Evolutionary conservation across 768 basidiomycete species (phyloP).

Genomic region (Phlegmacium glaucopus): DNA sequence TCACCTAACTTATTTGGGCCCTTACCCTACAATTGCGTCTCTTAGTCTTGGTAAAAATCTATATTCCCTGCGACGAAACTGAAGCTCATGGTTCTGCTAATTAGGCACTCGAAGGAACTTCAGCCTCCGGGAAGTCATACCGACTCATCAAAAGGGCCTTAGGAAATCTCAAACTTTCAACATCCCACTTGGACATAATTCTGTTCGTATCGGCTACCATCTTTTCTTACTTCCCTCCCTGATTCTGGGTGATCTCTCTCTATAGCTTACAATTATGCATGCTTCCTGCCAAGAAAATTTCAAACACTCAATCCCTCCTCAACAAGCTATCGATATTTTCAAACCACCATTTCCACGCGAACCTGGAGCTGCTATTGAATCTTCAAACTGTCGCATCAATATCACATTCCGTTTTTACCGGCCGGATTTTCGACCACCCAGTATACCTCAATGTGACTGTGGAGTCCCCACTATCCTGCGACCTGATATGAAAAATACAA

Average conservation of each 20-base stretch:
- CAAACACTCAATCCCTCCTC: slow-evolving; percentile 78
- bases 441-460: slow-evolving; percentile 72
- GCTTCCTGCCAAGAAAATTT: slow-evolving; percentile 79
- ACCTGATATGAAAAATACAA: slow-evolving; percentile 76
- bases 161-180: slow-evolving; percentile 73
- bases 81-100: slow-evolving; percentile 1
- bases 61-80: neutral
- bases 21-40: slow-evolving; percentile 83
- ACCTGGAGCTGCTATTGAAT: slow-evolving; percentile 29
- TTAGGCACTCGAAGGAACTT: slow-evolving; percentile 68
- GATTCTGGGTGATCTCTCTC: too few species aligned
- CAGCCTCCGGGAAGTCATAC: slow-evolving; percentile 74
- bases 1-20: slow-evolving; percentile 77
- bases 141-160: slow-evolving; percentile 50
- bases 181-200: slow-evolving; percentile 75
- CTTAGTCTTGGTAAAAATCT: slow-evolving; percentile 63
- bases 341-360: slow-evolving; percentile 49
- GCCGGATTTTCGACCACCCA: slow-evolving; percentile 69
- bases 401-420: slow-evolving; percentile 86
- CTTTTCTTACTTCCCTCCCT: too few species aligned
- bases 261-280: slow-evolving; percentile 82
- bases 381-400: slow-evolving; percentile 73
- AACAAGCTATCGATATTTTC: slow-evolving; percentile 67
- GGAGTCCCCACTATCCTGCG: slow-evolving; percentile 66
- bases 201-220: slow-evolving; percentile 36